These are phyloP conservation scores for Emergomyces pasteurianus DNA, from an alignment of 2,329 filamentous ascomycete genomes.

Conservation along the genomic window DNA sequence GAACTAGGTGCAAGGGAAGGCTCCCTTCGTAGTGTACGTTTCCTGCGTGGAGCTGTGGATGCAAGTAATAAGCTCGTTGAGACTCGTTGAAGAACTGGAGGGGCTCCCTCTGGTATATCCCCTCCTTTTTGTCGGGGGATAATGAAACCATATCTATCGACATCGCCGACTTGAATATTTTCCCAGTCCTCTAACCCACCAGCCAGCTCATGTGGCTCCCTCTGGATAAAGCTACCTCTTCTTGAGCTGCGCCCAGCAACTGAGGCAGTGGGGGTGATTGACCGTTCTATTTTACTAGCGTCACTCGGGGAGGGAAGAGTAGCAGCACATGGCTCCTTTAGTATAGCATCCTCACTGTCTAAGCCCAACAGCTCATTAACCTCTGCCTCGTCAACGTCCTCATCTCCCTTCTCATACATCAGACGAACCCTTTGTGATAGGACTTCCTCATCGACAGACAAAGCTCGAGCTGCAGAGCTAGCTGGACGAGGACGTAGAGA, in stretches of 20 bases:
- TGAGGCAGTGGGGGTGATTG: conserved; percentile 18
- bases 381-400: conserved; percentile 37
- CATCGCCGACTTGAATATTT: conserved; percentile 45
- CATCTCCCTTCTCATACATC: conserved; percentile 53
- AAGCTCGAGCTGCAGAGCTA: conserved; percentile 34
- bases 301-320: conserved; percentile 16
- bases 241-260: conserved; percentile 15
- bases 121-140: conserved; percentile 24
- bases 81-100: conserved; percentile 43
- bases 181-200: conserved; percentile 56
- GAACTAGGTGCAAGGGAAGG: conserved; percentile 36
- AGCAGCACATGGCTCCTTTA: conserved; percentile 28
- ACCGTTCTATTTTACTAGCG: conserved; percentile 18
- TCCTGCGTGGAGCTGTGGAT: conserved; percentile 43
- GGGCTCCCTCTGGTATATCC: conserved; percentile 21
- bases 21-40: conserved; percentile 39
- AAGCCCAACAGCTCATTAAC: conserved; percentile 24
- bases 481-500: conserved; percentile 27
- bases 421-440: conserved; percentile 50
- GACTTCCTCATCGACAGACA: conserved; percentile 53
- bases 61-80: conserved; percentile 47
- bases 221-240: conserved; percentile 27
- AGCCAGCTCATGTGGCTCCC: conserved; percentile 45
- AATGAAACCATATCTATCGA: conserved; percentile 57
- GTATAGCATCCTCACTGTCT: conserved; percentile 26